Evolutionary conservation across 164 flowering plant genomes (phyloP).

Genomic region (Cinnamomum micranthum): DNA sequence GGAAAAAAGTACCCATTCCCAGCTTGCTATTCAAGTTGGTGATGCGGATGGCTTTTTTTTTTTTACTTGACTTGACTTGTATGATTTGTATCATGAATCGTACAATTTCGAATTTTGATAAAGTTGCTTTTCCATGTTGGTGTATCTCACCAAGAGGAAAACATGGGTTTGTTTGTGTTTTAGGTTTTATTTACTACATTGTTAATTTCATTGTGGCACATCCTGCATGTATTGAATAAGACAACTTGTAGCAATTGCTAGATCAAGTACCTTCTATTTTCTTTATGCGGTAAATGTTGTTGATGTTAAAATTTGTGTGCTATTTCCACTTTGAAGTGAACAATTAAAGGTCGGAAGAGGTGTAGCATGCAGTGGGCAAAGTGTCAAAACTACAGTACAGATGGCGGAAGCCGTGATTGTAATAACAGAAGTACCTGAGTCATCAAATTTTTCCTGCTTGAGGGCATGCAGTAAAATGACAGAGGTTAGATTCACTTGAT

Average conservation of each 20-base stretch:
- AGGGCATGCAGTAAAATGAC: conserved; percentile 32
- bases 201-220: not conserved
- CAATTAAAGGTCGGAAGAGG: conserved; percentile 64
- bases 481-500: conserved; percentile 41
- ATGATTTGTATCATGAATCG: not conserved
- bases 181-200: not conserved
- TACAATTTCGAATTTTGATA: not conserved
- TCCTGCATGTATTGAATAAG: not conserved
- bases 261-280: not conserved
- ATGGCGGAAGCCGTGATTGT: conserved; percentile 64
- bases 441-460: conserved; percentile 37
- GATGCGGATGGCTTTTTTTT: not conserved
- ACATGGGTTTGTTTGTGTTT: no score
- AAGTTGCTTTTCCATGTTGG: not conserved
- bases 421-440: conserved; percentile 43
- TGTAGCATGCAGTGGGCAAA: conserved; percentile 32
- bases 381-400: conserved; percentile 23
- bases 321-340: conserved; percentile 32
- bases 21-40: no score
- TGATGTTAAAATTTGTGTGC: not conserved
- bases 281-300: not conserved
- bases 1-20: no score
- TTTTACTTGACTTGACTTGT: not conserved
- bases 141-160: not conserved
- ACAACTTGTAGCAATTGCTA: no score